Conservation (phyloP, 257 asterid genomes). For the Pogostemon cablin region DNA sequence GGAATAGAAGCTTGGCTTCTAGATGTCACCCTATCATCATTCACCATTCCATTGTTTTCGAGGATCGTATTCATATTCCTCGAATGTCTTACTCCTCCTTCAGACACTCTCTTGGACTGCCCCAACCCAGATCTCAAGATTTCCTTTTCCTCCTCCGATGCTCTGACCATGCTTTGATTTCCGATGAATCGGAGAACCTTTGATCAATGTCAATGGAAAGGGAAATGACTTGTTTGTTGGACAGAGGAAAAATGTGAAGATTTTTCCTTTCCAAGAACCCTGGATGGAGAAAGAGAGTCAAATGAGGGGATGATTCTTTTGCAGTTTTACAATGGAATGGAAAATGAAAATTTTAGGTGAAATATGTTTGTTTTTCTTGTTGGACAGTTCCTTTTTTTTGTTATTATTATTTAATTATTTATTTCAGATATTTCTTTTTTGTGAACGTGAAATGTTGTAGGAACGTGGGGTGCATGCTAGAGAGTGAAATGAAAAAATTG, state of each 20-base stretch:
- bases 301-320: slow-evolving; percentile 15
- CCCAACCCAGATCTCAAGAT: slow-evolving; percentile 34
- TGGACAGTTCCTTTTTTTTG: background rate
- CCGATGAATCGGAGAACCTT: background rate
- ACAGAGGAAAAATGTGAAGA: background rate
- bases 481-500: slow-evolving; percentile 30
- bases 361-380: slow-evolving; percentile 10
- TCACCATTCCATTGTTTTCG: slow-evolving; percentile 19
- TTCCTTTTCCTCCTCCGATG: slow-evolving; percentile 61
- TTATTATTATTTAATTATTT: background rate
- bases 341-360: slow-evolving; percentile 20
- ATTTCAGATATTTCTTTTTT: background rate
- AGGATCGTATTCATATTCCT: slow-evolving; percentile 39
- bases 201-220: slow-evolving; percentile 1
- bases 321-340: slow-evolving; percentile 13
- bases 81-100: slow-evolving; percentile 34
- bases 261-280: slow-evolving; percentile 18
- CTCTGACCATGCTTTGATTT: slow-evolving; percentile 50
- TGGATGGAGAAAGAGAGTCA: slow-evolving; percentile 24
- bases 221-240: slow-evolving; percentile 1
- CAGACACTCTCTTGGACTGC: slow-evolving; percentile 36
- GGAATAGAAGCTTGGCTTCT: slow-evolving; percentile 44
- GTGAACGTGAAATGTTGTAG: slow-evolving; percentile 34
- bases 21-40: slow-evolving; percentile 35
- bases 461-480: slow-evolving; percentile 58